These are phyloP conservation scores for Gilbertella persicaria DNA, from an alignment of 371 early-diverging fungal species.

Conservation along the genomic window DNA sequence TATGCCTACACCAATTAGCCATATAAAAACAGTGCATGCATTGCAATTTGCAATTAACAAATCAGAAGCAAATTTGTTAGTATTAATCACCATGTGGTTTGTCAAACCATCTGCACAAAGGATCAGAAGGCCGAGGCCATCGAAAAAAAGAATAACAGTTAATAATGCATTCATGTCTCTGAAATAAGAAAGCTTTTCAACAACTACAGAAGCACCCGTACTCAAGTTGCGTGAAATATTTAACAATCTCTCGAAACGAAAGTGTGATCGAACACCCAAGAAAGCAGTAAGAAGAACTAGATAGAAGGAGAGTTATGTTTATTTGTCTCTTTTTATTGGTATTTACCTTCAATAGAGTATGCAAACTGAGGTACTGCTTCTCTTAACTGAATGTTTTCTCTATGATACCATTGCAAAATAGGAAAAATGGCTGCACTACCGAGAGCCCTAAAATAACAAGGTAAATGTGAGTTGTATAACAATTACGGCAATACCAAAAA, in stretches of 20 bases:
- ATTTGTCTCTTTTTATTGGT: neutral
- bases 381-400: slow-evolving; percentile 24
- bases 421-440: slow-evolving; percentile 47
- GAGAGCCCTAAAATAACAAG: slow-evolving; percentile 30
- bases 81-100: slow-evolving; percentile 20
- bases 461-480: neutral
- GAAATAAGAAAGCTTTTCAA: slow-evolving; percentile 47
- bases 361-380: slow-evolving; percentile 49
- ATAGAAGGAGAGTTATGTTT: neutral
- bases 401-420: slow-evolving; percentile 43
- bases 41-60: slow-evolving; percentile 40
- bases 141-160: slow-evolving; percentile 31
- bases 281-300: slow-evolving; percentile 36
- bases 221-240: slow-evolving; percentile 23
- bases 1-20: slow-evolving; percentile 42
- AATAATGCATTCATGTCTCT: slow-evolving; percentile 53
- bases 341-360: slow-evolving; percentile 43
- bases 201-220: slow-evolving; percentile 12
- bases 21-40: slow-evolving; percentile 28
- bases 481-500: slow-evolving; percentile 24
- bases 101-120: slow-evolving; percentile 49
- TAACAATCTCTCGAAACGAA: slow-evolving; percentile 37
- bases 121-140: slow-evolving; percentile 29
- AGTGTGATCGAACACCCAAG: slow-evolving; percentile 45
- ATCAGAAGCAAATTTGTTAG: slow-evolving; percentile 40